Conservation (phyloP, 768 basidiomycete species). For the Calocybe indica region DNA sequence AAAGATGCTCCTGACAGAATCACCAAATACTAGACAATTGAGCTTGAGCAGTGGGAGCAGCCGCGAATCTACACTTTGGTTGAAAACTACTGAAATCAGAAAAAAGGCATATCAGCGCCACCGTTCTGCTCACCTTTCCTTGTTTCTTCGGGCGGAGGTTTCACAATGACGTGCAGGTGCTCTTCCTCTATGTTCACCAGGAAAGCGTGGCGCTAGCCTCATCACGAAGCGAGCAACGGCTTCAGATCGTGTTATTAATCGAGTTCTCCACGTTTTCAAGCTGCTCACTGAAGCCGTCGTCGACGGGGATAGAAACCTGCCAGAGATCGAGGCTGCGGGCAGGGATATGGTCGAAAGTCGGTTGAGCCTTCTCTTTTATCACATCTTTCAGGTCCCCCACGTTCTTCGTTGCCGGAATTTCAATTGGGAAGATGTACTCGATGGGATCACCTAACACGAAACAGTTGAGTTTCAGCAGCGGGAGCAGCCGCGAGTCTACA, state of each 20-base stretch:
- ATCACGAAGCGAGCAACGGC: not conserved
- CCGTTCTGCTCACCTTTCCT: too few relatives aligned
- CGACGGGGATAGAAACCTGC: not conserved
- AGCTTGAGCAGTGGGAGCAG: not conserved
- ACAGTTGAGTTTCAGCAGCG: not conserved
- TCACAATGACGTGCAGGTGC: too few relatives aligned
- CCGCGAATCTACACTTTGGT: not conserved
- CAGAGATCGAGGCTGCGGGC: not conserved
- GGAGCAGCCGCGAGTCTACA: not conserved
- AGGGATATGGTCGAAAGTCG: not conserved
- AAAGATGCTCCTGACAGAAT: too few relatives aligned
- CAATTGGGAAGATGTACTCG: not conserved
- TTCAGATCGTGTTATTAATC: too few relatives aligned
- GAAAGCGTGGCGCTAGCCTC: too few relatives aligned
- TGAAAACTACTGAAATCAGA: not conserved
- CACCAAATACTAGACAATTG: conserved; percentile 1
- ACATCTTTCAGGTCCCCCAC: not conserved
- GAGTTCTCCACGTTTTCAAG: not conserved
- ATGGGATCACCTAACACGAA: not conserved
- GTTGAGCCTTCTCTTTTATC: not conserved
- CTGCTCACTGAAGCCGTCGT: not conserved
- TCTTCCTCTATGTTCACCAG: not conserved
- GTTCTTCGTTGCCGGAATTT: not conserved
- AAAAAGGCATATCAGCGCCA: too few relatives aligned
- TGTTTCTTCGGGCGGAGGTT: too few relatives aligned